phyloP scores from a whole-genome alignment of 306 rosid species.

The Castanopsis chinensis region DNA sequence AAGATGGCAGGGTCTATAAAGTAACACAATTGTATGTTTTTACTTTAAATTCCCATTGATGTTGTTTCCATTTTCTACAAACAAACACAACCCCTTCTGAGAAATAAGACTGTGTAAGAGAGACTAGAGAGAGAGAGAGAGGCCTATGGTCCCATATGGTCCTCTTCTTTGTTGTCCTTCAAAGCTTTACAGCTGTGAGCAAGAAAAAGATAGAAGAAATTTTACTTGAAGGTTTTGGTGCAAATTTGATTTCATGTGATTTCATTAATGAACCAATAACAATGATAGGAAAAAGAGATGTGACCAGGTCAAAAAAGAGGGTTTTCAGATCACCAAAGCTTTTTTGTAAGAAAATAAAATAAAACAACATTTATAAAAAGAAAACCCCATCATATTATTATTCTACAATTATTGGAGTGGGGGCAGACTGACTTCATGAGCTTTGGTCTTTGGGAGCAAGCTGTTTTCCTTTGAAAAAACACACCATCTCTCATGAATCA shows the following conservation, averaged over 20 bases:
- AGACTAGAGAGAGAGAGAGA: constrained; percentile 16
- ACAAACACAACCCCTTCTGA: constrained; percentile 4
- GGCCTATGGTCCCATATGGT: constrained; percentile 45
- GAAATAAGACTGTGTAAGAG: neutral
- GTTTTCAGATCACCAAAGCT: constrained; percentile 28
- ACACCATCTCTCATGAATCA: constrained; percentile 37
- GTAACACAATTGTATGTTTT: constrained; percentile 10
- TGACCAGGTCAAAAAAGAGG: constrained; percentile 51
- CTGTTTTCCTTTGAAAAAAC: constrained; percentile 68
- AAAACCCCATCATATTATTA: constrained; percentile 50
- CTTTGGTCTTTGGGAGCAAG: constrained; percentile 50
- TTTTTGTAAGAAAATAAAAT: neutral
- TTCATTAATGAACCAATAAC: constrained; percentile 29
- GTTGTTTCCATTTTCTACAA: constrained; percentile 25
- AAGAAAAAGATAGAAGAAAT: constrained; percentile 24
- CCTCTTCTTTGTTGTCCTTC: constrained; percentile 60
- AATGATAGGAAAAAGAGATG: neutral
- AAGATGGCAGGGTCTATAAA: constrained; percentile 22
- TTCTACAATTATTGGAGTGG: constrained; percentile 74
- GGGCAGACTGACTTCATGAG: constrained; percentile 45
- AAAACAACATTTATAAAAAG: neutral
- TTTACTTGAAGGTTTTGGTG: constrained; percentile 28
- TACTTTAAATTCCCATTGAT: constrained; percentile 4
- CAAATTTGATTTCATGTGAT: constrained; percentile 32
- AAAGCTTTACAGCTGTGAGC: constrained; percentile 79